Base-by-base conservation (phyloP, 2,329 filamentous ascomycete genomes). In the Macroventuria anomochaeta region DNA sequence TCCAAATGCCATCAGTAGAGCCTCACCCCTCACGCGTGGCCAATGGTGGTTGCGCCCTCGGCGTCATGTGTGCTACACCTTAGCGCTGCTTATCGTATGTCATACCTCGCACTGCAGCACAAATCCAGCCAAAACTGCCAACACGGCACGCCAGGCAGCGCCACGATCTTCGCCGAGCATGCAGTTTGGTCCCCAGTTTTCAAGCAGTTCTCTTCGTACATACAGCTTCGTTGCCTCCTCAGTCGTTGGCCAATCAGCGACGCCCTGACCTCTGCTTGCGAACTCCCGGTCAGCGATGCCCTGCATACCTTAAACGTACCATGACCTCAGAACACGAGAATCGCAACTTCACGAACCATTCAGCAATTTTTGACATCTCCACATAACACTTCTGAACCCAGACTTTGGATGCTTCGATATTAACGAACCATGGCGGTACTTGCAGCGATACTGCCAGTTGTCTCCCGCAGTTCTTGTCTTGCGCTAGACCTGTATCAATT, bases 401-500 rank as follows among this genome's bases (percentile, higher is more conserved):
- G 13, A 20, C 7, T 25, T 41, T 34, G 40, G 10, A 46, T 50
- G 46, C 31, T 36, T 46, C 25, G 46, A 42, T 37, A 38, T 10
- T 50, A 25, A 50, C 17, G 36, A 44, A 55, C 46, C 25, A 75
- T 75, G 73, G 67, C 72, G 46, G 67, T 69, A 51, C 58, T 74
- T 23, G 68, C 70, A 26, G 63, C 70, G 21, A 73, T 76, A 39
- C 57, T 76, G 47, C 65, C 69, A 17, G 55, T 74, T 17, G 69
- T 71, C 28, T 68, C 68, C 23, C 64, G 65, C 47, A 69, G 67
- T 48, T 73, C 73, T 4, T 59, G 55, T 21, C 64, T 76, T 21
- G 65, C 73, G 12, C 60, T 75, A 12, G 57, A 67, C 36, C 50
- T 76, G 25, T 76, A 75, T 55, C 63, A 63, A 37, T 53, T 71